Conservation (phyloP, 257 asterid genomes). For the Solanum peruvianum region DNA sequence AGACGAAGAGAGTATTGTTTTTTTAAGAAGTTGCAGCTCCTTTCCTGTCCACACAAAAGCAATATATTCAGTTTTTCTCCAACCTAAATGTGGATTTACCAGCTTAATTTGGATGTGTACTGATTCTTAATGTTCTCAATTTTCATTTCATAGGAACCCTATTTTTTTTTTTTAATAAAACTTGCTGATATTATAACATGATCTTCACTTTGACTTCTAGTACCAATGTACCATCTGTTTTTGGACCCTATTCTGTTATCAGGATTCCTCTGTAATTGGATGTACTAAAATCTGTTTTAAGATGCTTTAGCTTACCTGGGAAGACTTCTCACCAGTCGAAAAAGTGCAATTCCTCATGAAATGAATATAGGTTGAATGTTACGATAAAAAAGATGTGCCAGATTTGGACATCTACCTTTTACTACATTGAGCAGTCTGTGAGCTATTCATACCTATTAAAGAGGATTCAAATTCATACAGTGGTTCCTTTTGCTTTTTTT, state of each 20-base stretch:
- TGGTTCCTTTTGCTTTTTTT: neutral
- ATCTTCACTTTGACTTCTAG: neutral
- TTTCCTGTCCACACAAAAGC: neutral
- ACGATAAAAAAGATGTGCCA: neutral
- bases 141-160: neutral
- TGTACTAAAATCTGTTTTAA: neutral
- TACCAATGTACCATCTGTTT: neutral
- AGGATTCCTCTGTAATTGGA: neutral
- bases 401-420: neutral
- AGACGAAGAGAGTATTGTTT: neutral
- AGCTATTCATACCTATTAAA: neutral
- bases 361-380: neutral
- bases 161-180: neutral
- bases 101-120: neutral
- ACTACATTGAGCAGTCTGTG: neutral
- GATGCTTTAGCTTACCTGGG: neutral
- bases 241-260: neutral
- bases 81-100: neutral
- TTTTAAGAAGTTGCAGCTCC: neutral
- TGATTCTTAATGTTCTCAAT: neutral
- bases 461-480: neutral
- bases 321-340: neutral
- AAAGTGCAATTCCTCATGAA: neutral
- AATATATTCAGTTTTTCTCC: neutral
- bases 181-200: neutral